Evolutionary conservation across 805 yeast genomes (phyloP).

Genomic region (Pichia californica): DNA sequence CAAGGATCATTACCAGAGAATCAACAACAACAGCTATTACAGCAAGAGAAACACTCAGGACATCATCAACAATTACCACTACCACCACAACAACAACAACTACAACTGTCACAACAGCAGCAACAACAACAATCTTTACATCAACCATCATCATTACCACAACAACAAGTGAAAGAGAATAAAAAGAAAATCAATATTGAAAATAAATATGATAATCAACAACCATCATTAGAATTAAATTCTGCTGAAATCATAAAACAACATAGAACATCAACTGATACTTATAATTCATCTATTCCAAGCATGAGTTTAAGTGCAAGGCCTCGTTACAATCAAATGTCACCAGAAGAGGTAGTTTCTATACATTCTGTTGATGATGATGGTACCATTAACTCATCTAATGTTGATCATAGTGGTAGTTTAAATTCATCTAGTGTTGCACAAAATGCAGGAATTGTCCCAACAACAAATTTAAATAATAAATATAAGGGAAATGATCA

Average conservation of each 20-base stretch:
- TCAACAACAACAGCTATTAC: background rate
- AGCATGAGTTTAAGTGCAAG: constrained; percentile 3
- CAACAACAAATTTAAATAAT: constrained; percentile 14
- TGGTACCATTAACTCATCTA: background rate
- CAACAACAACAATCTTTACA: background rate
- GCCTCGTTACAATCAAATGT: background rate
- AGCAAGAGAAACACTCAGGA: no score
- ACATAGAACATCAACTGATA: background rate
- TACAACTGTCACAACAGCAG: background rate
- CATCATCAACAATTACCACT: no score
- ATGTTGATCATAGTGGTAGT: background rate
- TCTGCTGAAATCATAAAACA: no score
- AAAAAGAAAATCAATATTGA: background rate
- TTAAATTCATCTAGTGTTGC: background rate
- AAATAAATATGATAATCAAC: background rate
- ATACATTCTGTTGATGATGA: constrained; percentile 3
- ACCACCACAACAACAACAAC: no score
- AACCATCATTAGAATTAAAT: no score
- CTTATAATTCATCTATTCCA: constrained; percentile 5
- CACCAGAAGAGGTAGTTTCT: constrained; percentile 7
- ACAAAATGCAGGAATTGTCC: constrained; percentile 6
- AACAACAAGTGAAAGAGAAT: background rate
- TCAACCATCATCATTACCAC: no score
- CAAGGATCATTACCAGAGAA: no score
- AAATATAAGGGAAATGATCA: constrained; percentile 12